These are phyloP conservation scores for Mimosa pudica DNA, from an alignment of 306 rosid genomes.

Conservation along the genomic window DNA sequence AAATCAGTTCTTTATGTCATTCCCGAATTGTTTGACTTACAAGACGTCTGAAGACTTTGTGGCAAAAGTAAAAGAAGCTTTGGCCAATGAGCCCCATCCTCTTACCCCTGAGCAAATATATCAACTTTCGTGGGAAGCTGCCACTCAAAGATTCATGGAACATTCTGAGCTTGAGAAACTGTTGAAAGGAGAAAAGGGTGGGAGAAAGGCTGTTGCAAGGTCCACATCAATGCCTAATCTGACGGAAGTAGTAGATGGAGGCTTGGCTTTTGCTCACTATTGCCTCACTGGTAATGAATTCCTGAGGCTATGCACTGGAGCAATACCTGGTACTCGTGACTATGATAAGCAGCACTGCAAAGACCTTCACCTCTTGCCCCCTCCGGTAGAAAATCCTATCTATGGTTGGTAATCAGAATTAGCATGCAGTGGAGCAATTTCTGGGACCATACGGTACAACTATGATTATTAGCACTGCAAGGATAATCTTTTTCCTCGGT, in stretches of 20 bases:
- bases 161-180: constrained; percentile 77
- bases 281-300: constrained; percentile 90
- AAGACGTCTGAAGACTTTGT: constrained; percentile 84
- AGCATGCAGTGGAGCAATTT: constrained; percentile 39
- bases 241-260: constrained; percentile 72
- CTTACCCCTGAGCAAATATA: constrained; percentile 87
- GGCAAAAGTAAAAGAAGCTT: constrained; percentile 86
- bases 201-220: constrained; percentile 42
- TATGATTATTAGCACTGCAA: constrained; percentile 49
- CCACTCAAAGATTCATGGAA: constrained; percentile 89
- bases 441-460: constrained; percentile 58
- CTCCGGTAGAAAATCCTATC: constrained; percentile 84
- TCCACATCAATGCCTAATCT: constrained; percentile 67
- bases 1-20: constrained; percentile 84
- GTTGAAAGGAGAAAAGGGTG: constrained; percentile 47
- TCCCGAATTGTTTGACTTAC: constrained; percentile 91
- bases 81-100: constrained; percentile 81
- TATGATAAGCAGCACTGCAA: constrained; percentile 86
- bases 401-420: constrained; percentile 75
- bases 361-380: constrained; percentile 83
- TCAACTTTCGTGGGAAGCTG: constrained; percentile 97
- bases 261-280: constrained; percentile 92
- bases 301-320: constrained; percentile 85
- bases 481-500: constrained; percentile 38
- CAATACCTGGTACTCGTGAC: constrained; percentile 87